A percentile compares a stretch with the other conserved stretches of the same genome.
phyloP scores from a whole-genome alignment of 306 rosid genomes.

The Citrullus amarus region DNA sequence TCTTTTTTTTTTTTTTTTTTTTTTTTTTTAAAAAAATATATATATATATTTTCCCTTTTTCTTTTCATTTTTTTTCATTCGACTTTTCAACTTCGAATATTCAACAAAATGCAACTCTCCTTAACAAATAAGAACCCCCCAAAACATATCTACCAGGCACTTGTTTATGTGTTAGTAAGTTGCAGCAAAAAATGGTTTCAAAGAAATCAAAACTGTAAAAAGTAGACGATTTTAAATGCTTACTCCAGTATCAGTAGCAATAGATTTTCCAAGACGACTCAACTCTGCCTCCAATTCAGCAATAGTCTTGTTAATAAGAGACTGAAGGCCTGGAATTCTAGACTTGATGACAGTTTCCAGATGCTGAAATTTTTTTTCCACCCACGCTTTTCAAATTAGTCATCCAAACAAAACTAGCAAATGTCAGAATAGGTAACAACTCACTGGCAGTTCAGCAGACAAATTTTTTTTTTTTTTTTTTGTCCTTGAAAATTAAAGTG shows the following conservation, averaged over 20 bases:
- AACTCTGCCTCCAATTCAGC: slow-evolving; percentile 28
- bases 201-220: not conserved
- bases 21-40: too few relatives aligned
- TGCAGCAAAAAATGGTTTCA: not conserved
- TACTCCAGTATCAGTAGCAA: slow-evolving; percentile 40
- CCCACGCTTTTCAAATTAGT: not conserved
- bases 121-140: not conserved
- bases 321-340: slow-evolving; percentile 31
- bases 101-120: not conserved
- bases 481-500: not conserved
- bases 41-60: not conserved
- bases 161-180: not conserved
- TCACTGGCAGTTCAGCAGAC: not conserved
- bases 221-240: not conserved
- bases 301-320: slow-evolving; percentile 38
- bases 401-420: not conserved
- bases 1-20: not conserved
- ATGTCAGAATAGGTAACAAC: not conserved
- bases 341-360: slow-evolving; percentile 35
- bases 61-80: not conserved
- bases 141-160: not conserved
- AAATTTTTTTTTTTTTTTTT: too few relatives aligned
- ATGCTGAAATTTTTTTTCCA: slow-evolving; percentile 18
- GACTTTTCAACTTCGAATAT: not conserved
- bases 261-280: slow-evolving; percentile 30